Evolutionary conservation across 441 rosid species (phyloP).

Genomic region (Syzygium syzygioides): DNA sequence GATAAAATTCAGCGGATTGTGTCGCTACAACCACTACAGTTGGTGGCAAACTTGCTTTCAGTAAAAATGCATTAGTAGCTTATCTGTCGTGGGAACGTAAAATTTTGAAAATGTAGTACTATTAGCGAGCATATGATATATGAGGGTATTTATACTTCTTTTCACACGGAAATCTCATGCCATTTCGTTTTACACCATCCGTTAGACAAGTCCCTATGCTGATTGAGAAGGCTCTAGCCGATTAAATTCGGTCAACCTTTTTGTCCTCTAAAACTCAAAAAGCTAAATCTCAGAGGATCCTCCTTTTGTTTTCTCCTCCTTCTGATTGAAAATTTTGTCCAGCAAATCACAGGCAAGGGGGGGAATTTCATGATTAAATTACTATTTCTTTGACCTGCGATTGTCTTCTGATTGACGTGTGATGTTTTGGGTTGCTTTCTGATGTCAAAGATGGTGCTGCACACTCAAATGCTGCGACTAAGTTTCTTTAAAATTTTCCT

Average conservation of each 20-base stretch:
- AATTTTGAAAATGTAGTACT: not conserved
- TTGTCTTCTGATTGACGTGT: not conserved
- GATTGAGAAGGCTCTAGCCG: not conserved
- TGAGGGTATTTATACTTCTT: not conserved
- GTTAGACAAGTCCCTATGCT: not conserved
- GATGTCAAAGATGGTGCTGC: not conserved
- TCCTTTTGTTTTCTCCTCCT: not conserved
- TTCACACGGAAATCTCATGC: not conserved
- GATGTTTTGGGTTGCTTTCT: not conserved
- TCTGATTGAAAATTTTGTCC: not conserved
- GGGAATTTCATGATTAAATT: not conserved
- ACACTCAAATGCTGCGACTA: not conserved
- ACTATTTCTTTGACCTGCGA: not conserved
- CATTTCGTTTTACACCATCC: not conserved
- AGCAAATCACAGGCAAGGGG: not conserved
- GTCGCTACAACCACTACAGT: not conserved
- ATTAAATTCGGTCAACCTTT: not conserved
- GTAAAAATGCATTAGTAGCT: not conserved
- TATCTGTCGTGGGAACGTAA: not conserved
- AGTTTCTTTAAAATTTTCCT: not conserved
- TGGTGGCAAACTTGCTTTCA: not conserved
- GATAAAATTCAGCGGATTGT: not conserved
- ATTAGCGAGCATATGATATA: not conserved
- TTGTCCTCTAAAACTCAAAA: not conserved
- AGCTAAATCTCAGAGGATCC: not conserved